A percentile compares a stretch with the other conserved stretches of the same genome.
These are phyloP conservation scores for Lactifluus rugatus DNA, from an alignment of 768 basidiomycete species.

Conservation along the genomic window DNA sequence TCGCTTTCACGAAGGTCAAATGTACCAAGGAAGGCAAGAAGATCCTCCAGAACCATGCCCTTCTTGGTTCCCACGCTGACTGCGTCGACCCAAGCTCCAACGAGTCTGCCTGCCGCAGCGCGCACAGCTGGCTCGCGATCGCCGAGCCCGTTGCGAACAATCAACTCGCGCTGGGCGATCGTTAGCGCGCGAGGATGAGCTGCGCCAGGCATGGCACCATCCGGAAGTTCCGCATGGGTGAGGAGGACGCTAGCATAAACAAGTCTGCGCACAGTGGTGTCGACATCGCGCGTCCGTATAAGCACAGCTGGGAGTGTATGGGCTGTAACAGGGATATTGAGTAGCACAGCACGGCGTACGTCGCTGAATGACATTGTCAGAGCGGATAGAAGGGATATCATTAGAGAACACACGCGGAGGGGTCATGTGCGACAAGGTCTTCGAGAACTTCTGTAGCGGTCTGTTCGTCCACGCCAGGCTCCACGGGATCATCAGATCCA, in stretches of 20 bases:
- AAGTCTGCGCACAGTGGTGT: constrained; percentile 60
- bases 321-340: constrained; percentile 53
- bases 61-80: constrained; percentile 33
- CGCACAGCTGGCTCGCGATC: constrained; percentile 75
- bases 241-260: constrained; percentile 56
- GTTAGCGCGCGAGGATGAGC: constrained; percentile 59
- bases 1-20: constrained; percentile 51
- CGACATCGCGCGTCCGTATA: constrained; percentile 69
- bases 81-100: constrained; percentile 68
- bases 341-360: constrained; percentile 71
- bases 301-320: constrained; percentile 58
- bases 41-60: constrained; percentile 29
- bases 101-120: constrained; percentile 57
- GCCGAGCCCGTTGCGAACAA: constrained; percentile 74
- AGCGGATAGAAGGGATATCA: background rate
- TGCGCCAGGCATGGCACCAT: constrained; percentile 28
- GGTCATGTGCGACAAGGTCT: constrained; percentile 59
- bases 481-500: constrained; percentile 53
- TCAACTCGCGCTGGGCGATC: constrained; percentile 63
- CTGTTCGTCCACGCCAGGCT: constrained; percentile 41
- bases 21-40: constrained; percentile 42
- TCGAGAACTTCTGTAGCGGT: constrained; percentile 52
- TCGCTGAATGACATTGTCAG: constrained; percentile 42
- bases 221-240: constrained; percentile 25
- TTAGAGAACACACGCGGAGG: constrained; percentile 52